Evolutionary conservation across 1,284 basidiomycete genomes (phyloP), one percentile per base, ranked within the genome.

Genomic region (Ceratobasidium sp.): DNA sequence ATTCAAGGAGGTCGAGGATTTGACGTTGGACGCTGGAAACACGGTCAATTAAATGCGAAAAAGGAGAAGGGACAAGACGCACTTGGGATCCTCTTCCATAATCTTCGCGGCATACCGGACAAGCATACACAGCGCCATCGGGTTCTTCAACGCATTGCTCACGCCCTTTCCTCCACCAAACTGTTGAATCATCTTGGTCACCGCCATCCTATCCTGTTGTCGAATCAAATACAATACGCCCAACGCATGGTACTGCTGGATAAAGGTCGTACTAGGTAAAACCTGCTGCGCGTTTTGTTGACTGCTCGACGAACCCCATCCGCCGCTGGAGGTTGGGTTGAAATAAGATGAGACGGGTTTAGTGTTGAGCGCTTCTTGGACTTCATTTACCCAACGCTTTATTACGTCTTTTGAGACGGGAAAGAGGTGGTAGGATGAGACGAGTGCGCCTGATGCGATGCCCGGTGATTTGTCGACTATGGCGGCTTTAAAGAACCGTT

Each of bases 121-220:
- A 81, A 99, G 90, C 97, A 99, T 99, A 86, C 97, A 99, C 69
- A 99, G 88, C n/a, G 98, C 97, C 94, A 97, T 97, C 3, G 98
- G 93, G 84, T 97, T 99, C 87, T 97, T 95, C 80, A 99, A 86
- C 26, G 93, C 92, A 15, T 92, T 94, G 20, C 92, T 93, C 73
- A 92, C 61, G 28, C 94, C 94, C 69, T 94, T 93, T 2, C 93
- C 93, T 0, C 95, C 95, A 56, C 95, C 95, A 51, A 97, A 90
- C 85, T 99, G 97, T 86, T 99, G 98, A 70, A 99, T 97, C 94
- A 99, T 97, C 88, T 99, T 99, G 61, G 96, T 98, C 73, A 99
- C 92, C 1, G 98, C 98, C 97, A 99, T 99, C 81, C 98, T 89
- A 87, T 99, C 98, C 84, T 98, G 96, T 84, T 98, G 96, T 60